Evolutionary conservation across 768 basidiomycete species (phyloP), one percentile per base, ranked within the genome.

Genomic region (Dioszegia hungarica): DNA sequence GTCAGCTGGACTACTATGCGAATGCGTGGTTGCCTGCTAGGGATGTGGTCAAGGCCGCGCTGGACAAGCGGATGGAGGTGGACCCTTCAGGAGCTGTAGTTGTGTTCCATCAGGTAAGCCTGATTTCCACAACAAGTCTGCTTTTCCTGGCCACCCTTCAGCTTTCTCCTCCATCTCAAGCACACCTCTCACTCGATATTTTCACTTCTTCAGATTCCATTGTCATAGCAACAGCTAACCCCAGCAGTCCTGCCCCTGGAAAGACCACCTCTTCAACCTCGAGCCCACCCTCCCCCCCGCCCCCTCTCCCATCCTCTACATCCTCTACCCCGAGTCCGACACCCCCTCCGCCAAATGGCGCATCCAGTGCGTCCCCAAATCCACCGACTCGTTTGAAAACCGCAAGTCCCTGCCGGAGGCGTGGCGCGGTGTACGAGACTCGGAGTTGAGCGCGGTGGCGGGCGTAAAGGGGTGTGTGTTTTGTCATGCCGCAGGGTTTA

Each of bases 401-500:
- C 82, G 94, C 28, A 95, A 94, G 77, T 85, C 91, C 1, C 79
- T 99, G 37, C 95, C 95, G 1, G 91, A 95, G 70, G 80, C 81
- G 61, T 99, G 95, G 95, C 82, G 93, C 60, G 95, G 95, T 5
- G 77, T 91, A 36, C 81, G 95, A 44, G 94, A 98, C 74, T 87
- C 89, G 10, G 82, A 82, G 41, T 79, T 99, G 37, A 87, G 86
- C 44, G 78, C 82, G 62, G 77, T 83, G 6, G 84, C 84, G 15
- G 89, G 90, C 2, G 84, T 97, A 58, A 82, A 84, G 0, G 90
- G 86, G 1, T 82, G 93, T 49, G 84, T 95, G 52, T 99, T 99
- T 70, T 85, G 93, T 24, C 95, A 99, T 77, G 90, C 93, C 0
- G 88, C 87, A 57, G 95, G 95, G 8, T 99, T 99, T 75, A 98